Evolutionary conservation across 805 yeast genomes (phyloP).

Genomic region (Maudiozyma turicensis): DNA sequence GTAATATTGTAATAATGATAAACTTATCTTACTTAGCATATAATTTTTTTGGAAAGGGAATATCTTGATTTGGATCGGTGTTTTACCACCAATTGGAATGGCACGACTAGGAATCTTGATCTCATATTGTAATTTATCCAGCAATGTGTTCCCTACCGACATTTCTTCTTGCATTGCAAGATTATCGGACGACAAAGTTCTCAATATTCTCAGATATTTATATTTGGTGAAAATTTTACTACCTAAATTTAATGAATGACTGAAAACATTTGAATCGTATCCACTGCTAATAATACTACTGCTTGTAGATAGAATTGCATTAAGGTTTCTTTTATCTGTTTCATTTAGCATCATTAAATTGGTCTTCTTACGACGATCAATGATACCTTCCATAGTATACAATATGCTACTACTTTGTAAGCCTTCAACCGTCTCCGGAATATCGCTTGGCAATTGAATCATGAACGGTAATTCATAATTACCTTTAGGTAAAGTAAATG

Average conservation of each 20-base stretch:
- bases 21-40: slow-evolving; percentile 54
- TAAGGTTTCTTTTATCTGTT: neutral
- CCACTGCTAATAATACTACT: slow-evolving; percentile 1
- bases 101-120: slow-evolving; percentile 80
- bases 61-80: slow-evolving; percentile 58
- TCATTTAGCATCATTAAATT: slow-evolving; percentile 1
- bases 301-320: slow-evolving; percentile 1
- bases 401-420: slow-evolving; percentile 66
- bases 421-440: slow-evolving; percentile 86
- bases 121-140: slow-evolving; percentile 76
- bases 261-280: slow-evolving; percentile 3
- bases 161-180: slow-evolving; percentile 58
- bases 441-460: slow-evolving; percentile 68
- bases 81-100: slow-evolving; percentile 70
- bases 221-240: slow-evolving; percentile 13
- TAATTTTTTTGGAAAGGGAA: slow-evolving; percentile 77
- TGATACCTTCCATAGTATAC: slow-evolving; percentile 63
- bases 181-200: slow-evolving; percentile 76
- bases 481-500: slow-evolving; percentile 47
- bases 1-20: slow-evolving; percentile 57
- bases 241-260: slow-evolving; percentile 1
- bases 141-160: slow-evolving; percentile 88
- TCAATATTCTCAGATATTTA: slow-evolving; percentile 63
- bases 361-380: slow-evolving; percentile 37
- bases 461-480: slow-evolving; percentile 83